phyloP scores from a whole-genome alignment of 148 eudicot genomes.

The Camellia lanceoleosa region DNA sequence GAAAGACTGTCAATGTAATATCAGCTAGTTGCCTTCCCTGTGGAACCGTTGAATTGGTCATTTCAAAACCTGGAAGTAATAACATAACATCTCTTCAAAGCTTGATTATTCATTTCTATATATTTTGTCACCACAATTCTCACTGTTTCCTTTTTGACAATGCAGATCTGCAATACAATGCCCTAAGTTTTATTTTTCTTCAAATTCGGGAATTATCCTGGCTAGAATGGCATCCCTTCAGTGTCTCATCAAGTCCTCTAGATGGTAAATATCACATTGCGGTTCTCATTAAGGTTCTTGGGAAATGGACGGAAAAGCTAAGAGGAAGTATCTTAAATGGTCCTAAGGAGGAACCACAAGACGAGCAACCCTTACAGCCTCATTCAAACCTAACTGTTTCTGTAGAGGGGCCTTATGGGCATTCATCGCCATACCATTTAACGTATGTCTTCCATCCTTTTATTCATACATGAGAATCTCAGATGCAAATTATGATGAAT shows the following conservation, averaged over 20 bases:
- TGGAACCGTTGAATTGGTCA: conserved; percentile 67
- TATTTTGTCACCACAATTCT: background rate
- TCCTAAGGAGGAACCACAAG: conserved; percentile 29
- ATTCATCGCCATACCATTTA: conserved; percentile 79
- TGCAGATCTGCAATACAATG: conserved; percentile 75
- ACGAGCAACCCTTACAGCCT: conserved; percentile 28
- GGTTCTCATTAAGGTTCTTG: conserved; percentile 69
- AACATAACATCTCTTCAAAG: conserved; percentile 10
- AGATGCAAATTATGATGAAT: background rate
- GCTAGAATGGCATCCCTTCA: conserved; percentile 93
- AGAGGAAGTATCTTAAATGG: conserved; percentile 40
- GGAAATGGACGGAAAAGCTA: conserved; percentile 67
- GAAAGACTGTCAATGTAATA: conserved; percentile 60
- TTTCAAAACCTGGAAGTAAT: conserved; percentile 76
- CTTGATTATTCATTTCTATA: background rate
- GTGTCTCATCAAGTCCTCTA: conserved; percentile 83
- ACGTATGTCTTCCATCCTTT: conserved; percentile 37
- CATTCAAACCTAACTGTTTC: conserved; percentile 51
- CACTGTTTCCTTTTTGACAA: conserved; percentile 9
- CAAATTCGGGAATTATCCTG: conserved; percentile 78
- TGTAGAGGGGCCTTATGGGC: conserved; percentile 95
- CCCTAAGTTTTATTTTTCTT: conserved; percentile 78
- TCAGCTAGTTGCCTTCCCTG: conserved; percentile 73
- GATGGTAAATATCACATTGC: conserved; percentile 72
- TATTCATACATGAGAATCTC: background rate